A percentile compares a stretch with the other conserved stretches of the same genome.
These are phyloP conservation scores for Cladophialophora yegresii DNA, from an alignment of 2,329 filamentous ascomycete species.

Conservation along the genomic window DNA sequence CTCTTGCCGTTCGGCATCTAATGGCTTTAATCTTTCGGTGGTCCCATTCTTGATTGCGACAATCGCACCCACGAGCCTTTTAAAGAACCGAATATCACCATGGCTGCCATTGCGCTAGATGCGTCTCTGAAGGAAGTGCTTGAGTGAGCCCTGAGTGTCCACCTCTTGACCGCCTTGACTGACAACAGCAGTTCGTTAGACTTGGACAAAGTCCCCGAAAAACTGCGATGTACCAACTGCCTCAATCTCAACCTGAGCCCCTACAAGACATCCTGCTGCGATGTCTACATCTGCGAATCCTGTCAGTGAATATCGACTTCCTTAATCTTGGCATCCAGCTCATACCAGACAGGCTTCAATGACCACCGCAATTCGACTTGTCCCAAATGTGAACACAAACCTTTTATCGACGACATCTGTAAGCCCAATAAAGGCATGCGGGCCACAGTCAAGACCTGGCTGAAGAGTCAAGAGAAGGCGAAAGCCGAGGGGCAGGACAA, in stretches of 20 bases:
- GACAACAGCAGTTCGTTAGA: constrained; percentile 64
- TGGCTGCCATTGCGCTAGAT: constrained; percentile 28
- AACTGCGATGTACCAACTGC: constrained; percentile 91
- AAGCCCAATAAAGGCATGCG: constrained; percentile 87
- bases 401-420: constrained; percentile 81
- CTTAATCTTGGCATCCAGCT: constrained; percentile 12
- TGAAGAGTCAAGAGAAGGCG: constrained; percentile 90
- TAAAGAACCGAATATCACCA: neutral
- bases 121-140: constrained; percentile 36
- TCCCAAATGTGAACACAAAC: constrained; percentile 89
- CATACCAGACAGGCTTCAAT: constrained; percentile 29
- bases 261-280: constrained; percentile 89
- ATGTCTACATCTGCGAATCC: constrained; percentile 86
- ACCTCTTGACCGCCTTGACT: constrained; percentile 7
- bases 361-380: constrained; percentile 72
- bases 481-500: constrained; percentile 63
- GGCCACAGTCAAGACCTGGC: constrained; percentile 86
- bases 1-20: constrained; percentile 6
- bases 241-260: constrained; percentile 88
- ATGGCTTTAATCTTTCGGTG: constrained; percentile 22
- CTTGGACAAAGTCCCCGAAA: constrained; percentile 88
- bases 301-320: constrained; percentile 60
- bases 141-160: constrained; percentile 28
- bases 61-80: neutral
- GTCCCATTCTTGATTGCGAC: constrained; percentile 14